Percentiles rank a stretch among this genome's conserved stretches.
These are phyloP conservation scores for Suillus placidus DNA, from an alignment of 768 basidiomycete species.

Conservation along the genomic window DNA sequence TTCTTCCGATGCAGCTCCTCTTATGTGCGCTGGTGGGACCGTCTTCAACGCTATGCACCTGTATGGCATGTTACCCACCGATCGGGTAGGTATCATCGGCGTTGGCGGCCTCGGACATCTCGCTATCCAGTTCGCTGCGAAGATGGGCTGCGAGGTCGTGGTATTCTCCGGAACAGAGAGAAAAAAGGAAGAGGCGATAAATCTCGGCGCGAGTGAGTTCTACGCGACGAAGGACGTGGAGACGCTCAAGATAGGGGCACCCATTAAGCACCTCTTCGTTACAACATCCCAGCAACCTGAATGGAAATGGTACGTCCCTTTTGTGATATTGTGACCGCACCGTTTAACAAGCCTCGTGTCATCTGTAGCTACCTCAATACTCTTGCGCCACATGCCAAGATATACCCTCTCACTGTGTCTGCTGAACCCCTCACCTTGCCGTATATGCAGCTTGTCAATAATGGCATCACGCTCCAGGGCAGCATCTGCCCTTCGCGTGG, in stretches of 20 bases:
- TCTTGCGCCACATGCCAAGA: conserved; percentile 22
- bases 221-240: conserved; percentile 30
- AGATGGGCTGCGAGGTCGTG: conserved; percentile 43
- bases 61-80: conserved; percentile 29
- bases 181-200: conserved; percentile 36
- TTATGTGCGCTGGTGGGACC: conserved; percentile 41
- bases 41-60: conserved; percentile 33
- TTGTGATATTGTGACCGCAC: background rate
- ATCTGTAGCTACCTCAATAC: conserved; percentile 26
- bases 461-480: conserved; percentile 30
- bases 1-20: conserved; percentile 35
- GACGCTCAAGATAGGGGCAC: conserved; percentile 29
- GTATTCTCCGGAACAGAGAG: conserved; percentile 36
- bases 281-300: conserved; percentile 32
- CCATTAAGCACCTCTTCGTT: conserved; percentile 35
- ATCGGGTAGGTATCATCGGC: conserved; percentile 38
- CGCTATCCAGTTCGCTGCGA: conserved; percentile 40
- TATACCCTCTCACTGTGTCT: conserved; percentile 32
- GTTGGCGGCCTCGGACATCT: conserved; percentile 43
- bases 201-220: conserved; percentile 40
- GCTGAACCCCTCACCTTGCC: conserved; percentile 26
- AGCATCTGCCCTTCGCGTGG: conserved; percentile 27
- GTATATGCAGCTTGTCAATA: conserved; percentile 17
- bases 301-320: conserved; percentile 28
- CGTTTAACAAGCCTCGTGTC: background rate